Evolutionary conservation across 257 asterid genomes (phyloP).

Genomic region (Solanum chilense): DNA sequence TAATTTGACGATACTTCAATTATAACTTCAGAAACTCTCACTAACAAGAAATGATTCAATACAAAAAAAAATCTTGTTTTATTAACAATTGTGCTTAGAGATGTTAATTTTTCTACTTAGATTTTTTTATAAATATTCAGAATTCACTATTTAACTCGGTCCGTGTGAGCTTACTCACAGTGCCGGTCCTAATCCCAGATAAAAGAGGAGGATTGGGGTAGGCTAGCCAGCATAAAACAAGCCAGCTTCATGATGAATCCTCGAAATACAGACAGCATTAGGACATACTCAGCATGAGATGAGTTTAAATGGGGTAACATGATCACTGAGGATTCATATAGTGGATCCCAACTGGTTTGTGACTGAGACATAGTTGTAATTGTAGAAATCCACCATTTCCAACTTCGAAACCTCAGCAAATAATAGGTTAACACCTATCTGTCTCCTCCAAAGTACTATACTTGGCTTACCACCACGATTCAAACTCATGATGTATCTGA

Average conservation of each 20-base stretch:
- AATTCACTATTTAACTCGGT: neutral
- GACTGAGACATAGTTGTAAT: neutral
- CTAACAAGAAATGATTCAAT: neutral
- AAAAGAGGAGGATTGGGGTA: neutral
- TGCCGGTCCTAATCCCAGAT: neutral
- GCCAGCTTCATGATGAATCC: neutral
- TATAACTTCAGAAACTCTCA: neutral
- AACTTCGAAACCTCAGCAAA: neutral
- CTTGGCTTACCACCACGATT: neutral
- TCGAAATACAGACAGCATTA: neutral
- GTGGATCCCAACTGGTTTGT: neutral
- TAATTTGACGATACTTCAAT: neutral
- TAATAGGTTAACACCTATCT: neutral
- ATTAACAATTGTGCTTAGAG: neutral
- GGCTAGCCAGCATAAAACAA: neutral
- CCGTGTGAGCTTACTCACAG: neutral
- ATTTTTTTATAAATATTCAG: neutral
- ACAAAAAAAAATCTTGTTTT: neutral
- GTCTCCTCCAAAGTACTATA: neutral
- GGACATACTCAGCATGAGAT: neutral
- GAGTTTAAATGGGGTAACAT: neutral
- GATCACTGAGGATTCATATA: neutral
- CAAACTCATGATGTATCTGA: neutral
- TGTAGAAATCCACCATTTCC: neutral
- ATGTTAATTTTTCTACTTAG: neutral